phyloP scores from a whole-genome alignment of 1,284 basidiomycete genomes.

The Clitocybe nebularis region DNA sequence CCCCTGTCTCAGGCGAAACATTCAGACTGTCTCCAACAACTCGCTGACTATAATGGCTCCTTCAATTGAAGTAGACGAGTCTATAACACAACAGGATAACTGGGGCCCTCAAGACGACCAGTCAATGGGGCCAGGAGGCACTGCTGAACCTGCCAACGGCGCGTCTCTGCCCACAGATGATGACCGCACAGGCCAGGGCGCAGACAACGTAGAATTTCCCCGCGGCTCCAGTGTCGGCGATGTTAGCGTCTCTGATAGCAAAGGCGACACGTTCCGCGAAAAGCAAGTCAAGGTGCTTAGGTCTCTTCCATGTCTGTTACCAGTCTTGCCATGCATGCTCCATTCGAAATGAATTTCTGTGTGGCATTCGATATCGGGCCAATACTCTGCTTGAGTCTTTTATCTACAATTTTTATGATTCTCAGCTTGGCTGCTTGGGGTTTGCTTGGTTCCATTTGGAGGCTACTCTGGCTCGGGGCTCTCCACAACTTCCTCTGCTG shows the following conservation, averaged over 20 bases:
- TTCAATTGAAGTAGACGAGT: constrained; percentile 35
- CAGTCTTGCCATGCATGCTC: constrained; percentile 15
- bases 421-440: constrained; percentile 28
- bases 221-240: constrained; percentile 47
- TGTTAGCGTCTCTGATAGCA: constrained; percentile 33
- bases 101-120: constrained; percentile 58
- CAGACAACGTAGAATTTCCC: constrained; percentile 44
- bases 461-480: constrained; percentile 32
- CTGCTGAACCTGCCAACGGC: constrained; percentile 40
- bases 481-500: constrained; percentile 37
- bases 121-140: constrained; percentile 44
- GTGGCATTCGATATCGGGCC: constrained; percentile 19
- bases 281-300: constrained; percentile 89
- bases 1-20: constrained; percentile 9
- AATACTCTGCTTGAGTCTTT: constrained; percentile 17
- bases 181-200: constrained; percentile 39
- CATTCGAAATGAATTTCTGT: constrained; percentile 10
- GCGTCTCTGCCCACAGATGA: constrained; percentile 40
- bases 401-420: constrained; percentile 19
- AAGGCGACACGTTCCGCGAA: constrained; percentile 57
- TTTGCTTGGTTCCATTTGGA: constrained; percentile 31
- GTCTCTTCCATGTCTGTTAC: constrained; percentile 45
- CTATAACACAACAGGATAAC: constrained; percentile 36
- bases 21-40: constrained; percentile 5
- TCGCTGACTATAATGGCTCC: constrained; percentile 41